A percentile compares a stretch with the other conserved stretches of the same genome.
phyloP scores from a whole-genome alignment of 2,329 filamentous ascomycete genomes.

The Peltaster fructicola region DNA sequence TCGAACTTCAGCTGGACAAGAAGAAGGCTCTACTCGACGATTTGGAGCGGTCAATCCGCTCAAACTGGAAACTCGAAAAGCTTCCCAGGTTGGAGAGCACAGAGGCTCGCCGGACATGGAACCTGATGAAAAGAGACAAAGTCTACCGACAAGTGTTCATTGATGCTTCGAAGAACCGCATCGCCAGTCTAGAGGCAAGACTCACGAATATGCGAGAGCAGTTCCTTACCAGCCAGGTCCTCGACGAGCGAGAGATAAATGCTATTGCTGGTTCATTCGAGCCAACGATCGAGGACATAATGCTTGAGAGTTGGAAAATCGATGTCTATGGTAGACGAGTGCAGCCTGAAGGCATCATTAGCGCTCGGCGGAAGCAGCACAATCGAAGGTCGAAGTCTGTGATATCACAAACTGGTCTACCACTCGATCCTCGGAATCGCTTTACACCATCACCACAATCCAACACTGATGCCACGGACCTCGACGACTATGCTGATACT shows the following conservation, averaged over 20 bases:
- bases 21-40: conserved; percentile 37
- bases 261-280: conserved; percentile 45
- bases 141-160: conserved; percentile 26
- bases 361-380: not conserved
- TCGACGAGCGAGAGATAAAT: conserved; percentile 30
- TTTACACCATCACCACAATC: not conserved
- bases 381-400: not conserved
- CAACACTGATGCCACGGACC: conserved; percentile 1
- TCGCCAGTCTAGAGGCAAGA: conserved; percentile 30
- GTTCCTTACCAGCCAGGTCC: conserved; percentile 29
- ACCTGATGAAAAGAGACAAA: conserved; percentile 29
- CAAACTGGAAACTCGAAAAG: conserved; percentile 41
- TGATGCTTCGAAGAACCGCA: conserved; percentile 23
- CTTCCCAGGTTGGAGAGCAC: conserved; percentile 37
- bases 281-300: conserved; percentile 43
- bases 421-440: conserved; percentile 4
- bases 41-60: conserved; percentile 32
- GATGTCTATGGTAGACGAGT: conserved; percentile 19
- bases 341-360: conserved; percentile 11
- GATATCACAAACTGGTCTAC: conserved; percentile 11
- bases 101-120: conserved; percentile 47
- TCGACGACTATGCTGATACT: conserved; percentile 1
- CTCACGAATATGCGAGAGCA: conserved; percentile 38
- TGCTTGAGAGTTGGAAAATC: conserved; percentile 33
- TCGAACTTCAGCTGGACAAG: conserved; percentile 22